Evolutionary conservation across 2,329 filamentous ascomycete species (phyloP).

Genomic region (Colletotrichum sp.): DNA sequence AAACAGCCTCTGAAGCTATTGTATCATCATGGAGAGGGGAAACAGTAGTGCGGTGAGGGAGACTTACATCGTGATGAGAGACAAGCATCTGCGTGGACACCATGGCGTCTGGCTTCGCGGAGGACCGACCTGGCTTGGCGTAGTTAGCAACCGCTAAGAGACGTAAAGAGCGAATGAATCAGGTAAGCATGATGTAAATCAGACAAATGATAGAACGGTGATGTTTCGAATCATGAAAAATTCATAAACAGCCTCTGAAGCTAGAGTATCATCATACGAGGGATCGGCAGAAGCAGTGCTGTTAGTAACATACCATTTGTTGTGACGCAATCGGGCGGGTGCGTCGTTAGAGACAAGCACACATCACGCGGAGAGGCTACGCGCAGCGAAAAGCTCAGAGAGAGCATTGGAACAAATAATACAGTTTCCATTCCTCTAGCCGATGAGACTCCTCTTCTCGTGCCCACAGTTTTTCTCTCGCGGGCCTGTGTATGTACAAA

Average conservation of each 20-base stretch:
- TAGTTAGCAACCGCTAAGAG: background rate
- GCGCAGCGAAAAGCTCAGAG: background rate
- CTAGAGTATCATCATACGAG: slow-evolving; percentile 41
- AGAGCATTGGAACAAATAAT: slow-evolving; percentile 22
- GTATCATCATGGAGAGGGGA: slow-evolving; percentile 40
- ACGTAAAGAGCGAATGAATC: background rate
- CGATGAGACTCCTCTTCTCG: slow-evolving; percentile 21
- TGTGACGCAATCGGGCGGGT: background rate
- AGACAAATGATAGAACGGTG: slow-evolving; percentile 33
- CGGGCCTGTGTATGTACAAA: slow-evolving; percentile 24
- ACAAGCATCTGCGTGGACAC: background rate
- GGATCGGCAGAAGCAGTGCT: background rate
- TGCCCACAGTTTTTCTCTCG: slow-evolving; percentile 10
- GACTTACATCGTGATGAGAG: slow-evolving; percentile 24
- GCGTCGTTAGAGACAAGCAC: slow-evolving; percentile 17
- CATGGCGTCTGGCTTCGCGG: background rate
- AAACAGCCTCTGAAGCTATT: slow-evolving; percentile 51
- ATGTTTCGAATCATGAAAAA: slow-evolving; percentile 40
- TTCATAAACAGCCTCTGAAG: slow-evolving; percentile 56
- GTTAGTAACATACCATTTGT: slow-evolving; percentile 19
- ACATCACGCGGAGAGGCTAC: slow-evolving; percentile 11
- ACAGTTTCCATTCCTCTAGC: slow-evolving; percentile 38
- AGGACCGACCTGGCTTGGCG: background rate
- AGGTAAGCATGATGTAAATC: background rate
- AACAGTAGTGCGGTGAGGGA: background rate